Conservation (phyloP, 129 eudicot genomes). For the Centella asiatica region DNA sequence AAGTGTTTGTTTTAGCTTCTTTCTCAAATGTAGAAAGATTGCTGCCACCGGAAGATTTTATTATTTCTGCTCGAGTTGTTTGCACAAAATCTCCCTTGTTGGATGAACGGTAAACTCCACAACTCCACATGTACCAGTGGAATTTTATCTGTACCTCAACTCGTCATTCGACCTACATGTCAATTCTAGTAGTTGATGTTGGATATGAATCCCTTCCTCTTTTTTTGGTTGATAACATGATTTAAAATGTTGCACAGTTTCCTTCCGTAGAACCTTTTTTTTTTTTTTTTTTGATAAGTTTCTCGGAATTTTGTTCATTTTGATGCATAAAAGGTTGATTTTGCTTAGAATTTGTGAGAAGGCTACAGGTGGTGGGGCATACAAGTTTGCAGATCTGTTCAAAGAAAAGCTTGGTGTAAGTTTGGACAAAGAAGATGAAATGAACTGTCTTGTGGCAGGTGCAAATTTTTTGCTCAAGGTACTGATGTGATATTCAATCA, state of each 20-base stretch:
- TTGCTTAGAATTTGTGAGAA: slow-evolving; percentile 39
- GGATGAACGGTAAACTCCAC: background rate
- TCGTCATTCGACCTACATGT: background rate
- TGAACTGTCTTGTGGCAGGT: slow-evolving; percentile 94
- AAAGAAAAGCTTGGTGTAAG: slow-evolving; percentile 96
- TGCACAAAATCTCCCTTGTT: too few relatives aligned
- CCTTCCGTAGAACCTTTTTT: background rate
- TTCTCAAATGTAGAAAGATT: slow-evolving; percentile 1
- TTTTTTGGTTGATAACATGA: background rate
- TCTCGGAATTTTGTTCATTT: slow-evolving; percentile 2
- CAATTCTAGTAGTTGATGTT: background rate
- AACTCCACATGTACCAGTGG: background rate
- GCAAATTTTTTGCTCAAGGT: slow-evolving; percentile 98
- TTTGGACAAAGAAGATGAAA: slow-evolving; percentile 96
- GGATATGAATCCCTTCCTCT: background rate
- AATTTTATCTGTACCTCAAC: background rate
- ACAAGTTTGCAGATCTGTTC: slow-evolving; percentile 85
- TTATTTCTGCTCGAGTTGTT: background rate
- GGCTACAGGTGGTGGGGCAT: slow-evolving; percentile 99
- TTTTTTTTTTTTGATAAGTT: background rate
- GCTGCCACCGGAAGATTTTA: background rate
- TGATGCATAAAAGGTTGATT: slow-evolving; percentile 7
- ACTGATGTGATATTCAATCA: slow-evolving; percentile 2
- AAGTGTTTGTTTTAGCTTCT: background rate
- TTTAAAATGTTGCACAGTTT: background rate